Conservation (phyloP, 1,139 yeast genomes). For the Protomyces macrosporus region DNA sequence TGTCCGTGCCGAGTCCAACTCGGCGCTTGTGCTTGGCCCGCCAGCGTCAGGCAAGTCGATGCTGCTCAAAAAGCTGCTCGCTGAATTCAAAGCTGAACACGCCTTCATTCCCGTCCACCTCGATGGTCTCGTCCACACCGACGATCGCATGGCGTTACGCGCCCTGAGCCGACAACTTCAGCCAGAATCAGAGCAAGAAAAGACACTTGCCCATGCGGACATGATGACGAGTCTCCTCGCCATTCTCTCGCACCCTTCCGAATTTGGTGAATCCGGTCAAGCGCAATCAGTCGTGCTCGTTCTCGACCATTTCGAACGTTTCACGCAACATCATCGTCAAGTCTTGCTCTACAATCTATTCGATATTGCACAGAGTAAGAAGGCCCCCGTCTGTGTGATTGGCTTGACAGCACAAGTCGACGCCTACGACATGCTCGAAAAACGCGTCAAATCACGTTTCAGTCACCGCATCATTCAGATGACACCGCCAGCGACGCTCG, state of each 20-base stretch:
- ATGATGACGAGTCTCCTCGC: constrained; percentile 50
- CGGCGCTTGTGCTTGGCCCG: constrained; percentile 75
- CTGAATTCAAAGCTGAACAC: constrained; percentile 41
- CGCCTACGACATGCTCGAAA: constrained; percentile 77
- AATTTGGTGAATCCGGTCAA: constrained; percentile 38
- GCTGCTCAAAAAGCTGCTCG: constrained; percentile 55
- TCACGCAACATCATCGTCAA: constrained; percentile 67
- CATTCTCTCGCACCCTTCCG: constrained; percentile 43
- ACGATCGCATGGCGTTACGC: constrained; percentile 72
- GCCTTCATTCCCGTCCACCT: constrained; percentile 58
- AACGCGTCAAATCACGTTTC: constrained; percentile 84
- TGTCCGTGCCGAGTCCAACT: constrained; percentile 68
- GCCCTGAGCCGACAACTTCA: constrained; percentile 84
- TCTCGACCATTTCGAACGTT: constrained; percentile 79
- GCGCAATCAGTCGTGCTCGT: constrained; percentile 56
- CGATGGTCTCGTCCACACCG: constrained; percentile 67
- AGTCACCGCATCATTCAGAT: constrained; percentile 69
- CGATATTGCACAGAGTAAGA: constrained; percentile 67
- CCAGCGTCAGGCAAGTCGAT: constrained; percentile 70
- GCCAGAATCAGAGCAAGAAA: constrained; percentile 27
- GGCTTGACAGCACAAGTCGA: constrained; percentile 70
- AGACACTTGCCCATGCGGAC: constrained; percentile 41
- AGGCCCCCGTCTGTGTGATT: constrained; percentile 71
- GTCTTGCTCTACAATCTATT: constrained; percentile 79
- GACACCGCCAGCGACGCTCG: constrained; percentile 46